Base-by-base conservation (phyloP, 768 basidiomycete genomes). In the Cystoderma amianthinum region DNA sequence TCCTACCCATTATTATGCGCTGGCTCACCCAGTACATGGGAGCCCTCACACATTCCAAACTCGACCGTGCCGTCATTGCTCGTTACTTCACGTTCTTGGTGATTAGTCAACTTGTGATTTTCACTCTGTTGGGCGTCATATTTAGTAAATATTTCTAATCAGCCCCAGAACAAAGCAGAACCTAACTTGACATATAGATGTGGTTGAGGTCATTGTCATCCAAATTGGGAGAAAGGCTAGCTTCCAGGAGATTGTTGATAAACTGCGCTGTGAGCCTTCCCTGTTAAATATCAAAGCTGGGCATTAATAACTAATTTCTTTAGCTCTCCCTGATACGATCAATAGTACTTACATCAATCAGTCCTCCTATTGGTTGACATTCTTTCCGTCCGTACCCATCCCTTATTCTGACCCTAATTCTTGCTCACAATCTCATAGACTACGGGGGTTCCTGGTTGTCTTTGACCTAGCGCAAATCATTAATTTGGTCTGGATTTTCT, bases 381-480 rank as follows among this genome's bases (percentile, higher is more conserved):
- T 82, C 68, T 90, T 94, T 70, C 91, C 93, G 83, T 91, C 58
- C n/a, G 85, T 68, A 43, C 44, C 35, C 36, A 46, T 17, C 16
- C 36, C 24, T 41, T 21, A 9, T 32, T 20, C 10, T 21, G 37
- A 39, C 35, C 30, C 10, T 30, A 5, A 33, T 36, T 36, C 35
- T 32, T 21, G 35, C 10, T n/a, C 25, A 23, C 15, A 25, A 42
- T 16, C 5, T 11, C 21, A 19, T 49, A 90, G 88, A 5, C 71
- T 98, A 25, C 89, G 95, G 57, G 96, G 94, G 18, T 96, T 97
- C 76, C 75, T 98, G 32, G 85, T 80, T 7, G 69, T 97, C 42
- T 98, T 98, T 56, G 96, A 99, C 59, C 69, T 99, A 23, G 95
- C 96, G 4, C 96, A 99, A 62, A 79, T 98, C 38, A 61, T 98